Evolutionary conservation across 1,139 yeast species (phyloP), one percentile per base, ranked within the genome.

Genomic region (Hansenula lynferdii): DNA sequence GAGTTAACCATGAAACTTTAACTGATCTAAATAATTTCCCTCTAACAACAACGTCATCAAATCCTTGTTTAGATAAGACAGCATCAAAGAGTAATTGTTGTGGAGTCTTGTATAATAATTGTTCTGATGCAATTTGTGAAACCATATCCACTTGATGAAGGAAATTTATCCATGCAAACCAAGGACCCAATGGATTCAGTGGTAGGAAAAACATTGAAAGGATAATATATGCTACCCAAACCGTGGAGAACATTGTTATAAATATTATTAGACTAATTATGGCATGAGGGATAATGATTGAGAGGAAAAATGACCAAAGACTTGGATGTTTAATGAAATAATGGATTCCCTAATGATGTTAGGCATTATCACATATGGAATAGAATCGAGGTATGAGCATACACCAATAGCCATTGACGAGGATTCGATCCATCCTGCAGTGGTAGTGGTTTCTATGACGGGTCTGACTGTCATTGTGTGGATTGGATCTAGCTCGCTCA

Each of bases 51-150:
- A 75, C 57, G 42, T 72, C 72, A 42, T 72, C 73, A 21, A 68
- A 55, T 27, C 72, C 72, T 47, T 80, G 77, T 37, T 64, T 60
- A 28, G 69, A 61, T 35, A 84, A 51, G 0, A 81, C 72, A 8
- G 69, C 67, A 49, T 83, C 90, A 55, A 82, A 83, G 2, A 80
- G 64, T 28, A 65, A 57, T 22, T 64, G 64, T 42, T 80, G 70
- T 6, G 85, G 77, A 10, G 67, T 66, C 0, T 87, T 85, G 54
- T 80, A 63, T n/a, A 82, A 58, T 4, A 77, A 45, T 24, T 64
- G 51, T n/a, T 69, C 66, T 6, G 77, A 69, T 6, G 80, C 49
- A 29, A 75, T 61, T n/a, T 68, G 64, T 3, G 85, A 69, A 9
- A 79, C 58, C 27, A 70, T 64, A 5, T 72, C 67, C 15, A 80